Conservation (phyloP, 164 flowering plant genomes). For the Vitis cinerea region DNA sequence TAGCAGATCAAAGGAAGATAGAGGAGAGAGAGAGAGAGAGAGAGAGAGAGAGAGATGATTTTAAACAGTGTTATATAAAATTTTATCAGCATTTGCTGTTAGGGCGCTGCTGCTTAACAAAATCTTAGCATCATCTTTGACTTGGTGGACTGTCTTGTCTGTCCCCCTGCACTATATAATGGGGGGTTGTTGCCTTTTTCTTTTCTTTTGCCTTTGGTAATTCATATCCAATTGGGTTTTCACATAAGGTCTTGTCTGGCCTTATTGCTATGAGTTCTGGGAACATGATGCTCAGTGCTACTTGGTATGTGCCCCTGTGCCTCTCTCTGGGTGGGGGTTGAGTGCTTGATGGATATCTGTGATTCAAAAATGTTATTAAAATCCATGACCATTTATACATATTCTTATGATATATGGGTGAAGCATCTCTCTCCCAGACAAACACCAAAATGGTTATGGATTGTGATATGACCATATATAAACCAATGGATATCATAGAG, state of each 20-base stretch:
- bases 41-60: constrained; percentile 3
- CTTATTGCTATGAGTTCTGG: constrained; percentile 10
- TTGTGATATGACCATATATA: not conserved
- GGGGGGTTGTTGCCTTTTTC: not conserved
- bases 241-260: constrained; percentile 13
- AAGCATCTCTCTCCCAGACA: not conserved
- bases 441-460: no score
- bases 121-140: constrained; percentile 24
- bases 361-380: not conserved
- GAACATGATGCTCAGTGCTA: constrained; percentile 15
- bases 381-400: no score
- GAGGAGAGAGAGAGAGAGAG: not conserved
- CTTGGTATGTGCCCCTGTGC: constrained; percentile 3
- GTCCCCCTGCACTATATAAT: not conserved
- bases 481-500: not conserved
- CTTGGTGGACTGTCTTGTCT: constrained; percentile 24
- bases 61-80: not conserved
- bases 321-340: not conserved
- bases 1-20: constrained; percentile 5
- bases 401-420: no score
- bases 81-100: not conserved
- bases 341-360: not conserved
- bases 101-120: not conserved
- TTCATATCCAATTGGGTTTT: constrained; percentile 13
- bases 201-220: constrained; percentile 3